These are phyloP conservation scores for Jatropha multifida DNA, from an alignment of 441 rosid species.

Conservation along the genomic window DNA sequence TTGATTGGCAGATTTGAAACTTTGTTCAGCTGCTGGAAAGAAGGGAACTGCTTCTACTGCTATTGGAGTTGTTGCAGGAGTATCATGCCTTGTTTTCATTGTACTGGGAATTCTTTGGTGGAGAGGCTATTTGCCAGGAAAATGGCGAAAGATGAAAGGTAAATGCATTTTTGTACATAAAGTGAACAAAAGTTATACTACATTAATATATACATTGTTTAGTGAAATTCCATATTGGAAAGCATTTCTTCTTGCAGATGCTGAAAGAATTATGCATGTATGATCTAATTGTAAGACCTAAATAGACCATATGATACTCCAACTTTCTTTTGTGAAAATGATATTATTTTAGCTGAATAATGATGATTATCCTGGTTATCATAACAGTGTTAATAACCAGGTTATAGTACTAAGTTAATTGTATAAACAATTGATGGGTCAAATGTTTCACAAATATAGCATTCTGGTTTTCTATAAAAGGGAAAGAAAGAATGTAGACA, in stretches of 20 bases:
- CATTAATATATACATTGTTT: neutral
- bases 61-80: constrained; percentile 24
- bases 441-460: neutral
- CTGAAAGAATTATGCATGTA: neutral
- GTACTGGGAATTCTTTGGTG: constrained; percentile 25
- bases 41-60: constrained; percentile 13
- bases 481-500: neutral
- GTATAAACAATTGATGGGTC: neutral
- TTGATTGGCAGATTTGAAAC: constrained; percentile 24
- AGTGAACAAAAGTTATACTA: neutral
- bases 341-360: neutral
- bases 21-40: constrained; percentile 15
- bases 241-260: neutral
- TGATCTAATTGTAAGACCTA: neutral
- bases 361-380: neutral
- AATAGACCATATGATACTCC: neutral
- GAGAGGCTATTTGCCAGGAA: constrained; percentile 26
- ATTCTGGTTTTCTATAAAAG: neutral
- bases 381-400: neutral
- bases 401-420: neutral
- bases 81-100: constrained; percentile 20
- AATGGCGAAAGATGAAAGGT: constrained; percentile 18
- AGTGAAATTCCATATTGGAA: neutral
- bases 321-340: neutral
- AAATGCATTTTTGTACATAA: neutral